These are phyloP conservation scores for Albifimbria verrucaria DNA, from an alignment of 2,329 filamentous ascomycete species.

Conservation along the genomic window DNA sequence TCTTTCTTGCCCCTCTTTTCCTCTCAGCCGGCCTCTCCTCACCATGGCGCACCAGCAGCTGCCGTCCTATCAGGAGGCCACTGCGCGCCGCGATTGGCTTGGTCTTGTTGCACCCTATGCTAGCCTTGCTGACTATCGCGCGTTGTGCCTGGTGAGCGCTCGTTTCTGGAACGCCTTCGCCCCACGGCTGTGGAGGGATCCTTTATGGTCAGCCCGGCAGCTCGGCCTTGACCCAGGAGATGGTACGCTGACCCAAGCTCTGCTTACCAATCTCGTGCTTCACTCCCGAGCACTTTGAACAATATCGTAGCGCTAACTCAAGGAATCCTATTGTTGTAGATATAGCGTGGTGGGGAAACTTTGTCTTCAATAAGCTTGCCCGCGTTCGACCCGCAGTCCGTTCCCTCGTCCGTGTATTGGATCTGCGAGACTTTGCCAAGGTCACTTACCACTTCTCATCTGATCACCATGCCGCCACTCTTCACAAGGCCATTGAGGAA, in stretches of 20 bases:
- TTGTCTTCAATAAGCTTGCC: slow-evolving; percentile 38
- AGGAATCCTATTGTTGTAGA: slow-evolving; percentile 31
- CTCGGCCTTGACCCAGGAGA: slow-evolving; percentile 41
- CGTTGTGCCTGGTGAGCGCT: slow-evolving; percentile 45
- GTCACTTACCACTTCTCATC: slow-evolving; percentile 38
- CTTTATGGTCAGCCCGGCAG: slow-evolving; percentile 35
- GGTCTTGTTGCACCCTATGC: slow-evolving; percentile 44
- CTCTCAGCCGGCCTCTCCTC: too few species aligned
- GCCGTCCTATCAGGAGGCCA: slow-evolving; percentile 55
- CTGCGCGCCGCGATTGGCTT: slow-evolving; percentile 44
- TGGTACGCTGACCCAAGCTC: too few species aligned
- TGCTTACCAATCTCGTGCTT: too few species aligned
- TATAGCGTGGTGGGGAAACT: slow-evolving; percentile 45
- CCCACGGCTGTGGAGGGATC: slow-evolving; percentile 50
- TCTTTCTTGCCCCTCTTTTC: too few species aligned
- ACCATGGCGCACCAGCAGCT: slow-evolving; percentile 18
- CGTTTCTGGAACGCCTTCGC: slow-evolving; percentile 48
- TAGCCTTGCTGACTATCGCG: slow-evolving; percentile 34
- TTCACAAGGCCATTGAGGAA: slow-evolving; percentile 34
- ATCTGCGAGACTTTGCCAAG: slow-evolving; percentile 42
- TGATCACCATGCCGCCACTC: slow-evolving; percentile 30
- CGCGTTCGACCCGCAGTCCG: slow-evolving; percentile 34
- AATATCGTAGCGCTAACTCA: neutral
- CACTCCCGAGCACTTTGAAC: too few species aligned
- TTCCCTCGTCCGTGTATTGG: slow-evolving; percentile 42